A percentile compares a stretch with the other conserved stretches of the same genome.
Evolutionary conservation across 805 yeast genomes (phyloP).

Genomic region (Starmerella floricola): DNA sequence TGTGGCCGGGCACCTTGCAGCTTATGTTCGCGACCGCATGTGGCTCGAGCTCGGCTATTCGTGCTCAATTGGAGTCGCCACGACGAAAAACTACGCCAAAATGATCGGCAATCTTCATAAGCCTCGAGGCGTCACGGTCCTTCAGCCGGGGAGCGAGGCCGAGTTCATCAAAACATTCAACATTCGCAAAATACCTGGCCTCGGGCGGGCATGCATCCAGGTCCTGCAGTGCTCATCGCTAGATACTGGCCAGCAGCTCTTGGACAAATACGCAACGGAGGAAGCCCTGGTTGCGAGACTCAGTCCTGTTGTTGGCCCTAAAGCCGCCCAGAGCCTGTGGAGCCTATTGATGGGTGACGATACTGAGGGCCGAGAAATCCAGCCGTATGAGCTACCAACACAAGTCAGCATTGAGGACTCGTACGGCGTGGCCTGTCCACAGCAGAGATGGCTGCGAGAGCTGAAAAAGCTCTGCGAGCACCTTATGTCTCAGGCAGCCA

Average conservation of each 20-base stretch:
- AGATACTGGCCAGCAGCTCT: conserved; percentile 14
- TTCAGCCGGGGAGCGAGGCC: conserved; percentile 22
- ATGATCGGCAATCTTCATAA: conserved; percentile 26
- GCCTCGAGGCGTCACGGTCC: conserved; percentile 25
- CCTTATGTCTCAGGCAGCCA: conserved; percentile 20
- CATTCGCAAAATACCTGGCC: conserved; percentile 23
- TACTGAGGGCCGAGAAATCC: conserved; percentile 3
- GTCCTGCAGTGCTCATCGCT: not conserved
- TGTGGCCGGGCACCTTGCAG: conserved; percentile 25
- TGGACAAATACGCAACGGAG: not conserved
- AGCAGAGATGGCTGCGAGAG: conserved; percentile 5
- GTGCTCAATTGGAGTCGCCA: conserved; percentile 28
- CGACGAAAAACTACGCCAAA: conserved; percentile 25
- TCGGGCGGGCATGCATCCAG: conserved; percentile 18
- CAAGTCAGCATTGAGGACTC: conserved; percentile 28
- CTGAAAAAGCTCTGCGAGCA: conserved; percentile 15
- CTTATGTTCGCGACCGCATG: conserved; percentile 22
- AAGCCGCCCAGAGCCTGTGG: conserved; percentile 6
- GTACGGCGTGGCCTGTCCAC: conserved; percentile 10
- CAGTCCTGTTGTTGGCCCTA: not conserved
- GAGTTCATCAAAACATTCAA: conserved; percentile 18
- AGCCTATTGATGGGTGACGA: conserved; percentile 16
- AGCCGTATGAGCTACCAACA: conserved; percentile 17
- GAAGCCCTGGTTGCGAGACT: not conserved
- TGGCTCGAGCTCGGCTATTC: conserved; percentile 22